These are phyloP conservation scores for Cladosporium velox DNA, from an alignment of 2,329 filamentous ascomycete species.

Conservation along the genomic window DNA sequence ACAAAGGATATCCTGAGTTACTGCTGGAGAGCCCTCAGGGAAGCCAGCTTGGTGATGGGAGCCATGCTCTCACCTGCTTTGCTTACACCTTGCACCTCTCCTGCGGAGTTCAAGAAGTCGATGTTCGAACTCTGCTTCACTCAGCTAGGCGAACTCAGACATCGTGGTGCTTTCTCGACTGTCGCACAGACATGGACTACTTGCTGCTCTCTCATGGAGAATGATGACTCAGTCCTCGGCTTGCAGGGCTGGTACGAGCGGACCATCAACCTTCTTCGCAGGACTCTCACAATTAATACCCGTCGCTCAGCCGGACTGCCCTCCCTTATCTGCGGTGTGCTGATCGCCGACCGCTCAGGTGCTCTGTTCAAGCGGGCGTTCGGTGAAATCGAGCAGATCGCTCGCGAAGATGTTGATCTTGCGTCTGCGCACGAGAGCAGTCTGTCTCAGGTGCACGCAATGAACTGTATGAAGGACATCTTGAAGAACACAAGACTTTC, in stretches of 20 bases:
- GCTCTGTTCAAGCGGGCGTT: slow-evolving; percentile 66
- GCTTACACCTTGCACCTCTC: slow-evolving; percentile 2
- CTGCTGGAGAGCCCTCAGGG: slow-evolving; percentile 92
- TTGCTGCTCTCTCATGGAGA: slow-evolving; percentile 61
- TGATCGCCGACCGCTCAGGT: slow-evolving; percentile 63
- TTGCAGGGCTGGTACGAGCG: slow-evolving; percentile 68
- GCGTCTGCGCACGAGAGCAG: slow-evolving; percentile 52
- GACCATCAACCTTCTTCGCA: slow-evolving; percentile 31
- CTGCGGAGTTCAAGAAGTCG: slow-evolving; percentile 14
- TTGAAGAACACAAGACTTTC: slow-evolving; percentile 81
- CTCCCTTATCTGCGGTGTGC: slow-evolving; percentile 77
- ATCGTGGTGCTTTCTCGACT: slow-evolving; percentile 90
- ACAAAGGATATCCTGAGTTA: slow-evolving; percentile 92
- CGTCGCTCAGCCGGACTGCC: slow-evolving; percentile 90
- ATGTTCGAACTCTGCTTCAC: slow-evolving; percentile 67
- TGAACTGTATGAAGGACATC: slow-evolving; percentile 91
- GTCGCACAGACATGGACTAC: slow-evolving; percentile 84
- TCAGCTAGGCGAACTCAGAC: slow-evolving; percentile 79
- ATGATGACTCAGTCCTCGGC: slow-evolving; percentile 45
- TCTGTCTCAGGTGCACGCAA: slow-evolving; percentile 87
- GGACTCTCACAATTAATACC: slow-evolving; percentile 68
- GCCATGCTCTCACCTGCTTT: slow-evolving; percentile 13
- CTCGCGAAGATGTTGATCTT: slow-evolving; percentile 38
- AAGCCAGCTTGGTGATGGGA: slow-evolving; percentile 69
- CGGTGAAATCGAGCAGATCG: slow-evolving; percentile 61